phyloP scores from a whole-genome alignment of 2,329 filamentous ascomycete genomes.

The Botrytis squamosa region DNA sequence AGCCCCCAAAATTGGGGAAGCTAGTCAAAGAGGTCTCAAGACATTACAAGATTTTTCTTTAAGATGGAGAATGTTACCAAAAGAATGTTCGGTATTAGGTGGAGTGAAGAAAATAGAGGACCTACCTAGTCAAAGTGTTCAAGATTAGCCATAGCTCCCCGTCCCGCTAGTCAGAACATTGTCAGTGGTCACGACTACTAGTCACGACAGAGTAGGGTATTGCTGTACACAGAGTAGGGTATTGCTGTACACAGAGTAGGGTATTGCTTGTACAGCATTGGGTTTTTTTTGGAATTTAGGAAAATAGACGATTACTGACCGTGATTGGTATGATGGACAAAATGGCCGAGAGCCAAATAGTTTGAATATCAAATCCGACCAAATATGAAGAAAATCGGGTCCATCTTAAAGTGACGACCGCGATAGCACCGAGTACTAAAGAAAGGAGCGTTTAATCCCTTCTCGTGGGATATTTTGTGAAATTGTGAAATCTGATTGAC shows the following conservation, averaged over 20 bases:
- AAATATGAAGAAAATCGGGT: conserved; percentile 20
- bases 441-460: not conserved
- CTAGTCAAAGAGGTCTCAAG: conserved; percentile 4
- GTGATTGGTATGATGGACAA: not conserved
- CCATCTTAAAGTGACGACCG: conserved; percentile 9
- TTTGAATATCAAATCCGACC: not conserved
- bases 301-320: not conserved
- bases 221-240: not conserved
- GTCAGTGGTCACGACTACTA: not conserved
- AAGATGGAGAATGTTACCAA: conserved; percentile 9
- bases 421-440: conserved; percentile 20
- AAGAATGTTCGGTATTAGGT: not conserved
- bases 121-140: not conserved
- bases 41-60: conserved; percentile 8
- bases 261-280: conserved; percentile 4
- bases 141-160: not conserved
- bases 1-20: not conserved
- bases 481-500: not conserved
- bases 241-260: not conserved
- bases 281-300: not conserved
- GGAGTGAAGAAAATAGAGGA: not conserved
- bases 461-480: not conserved
- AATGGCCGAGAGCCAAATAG: conserved; percentile 4
- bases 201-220: not conserved
- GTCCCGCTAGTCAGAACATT: not conserved